Conservation (phyloP, 2,329 filamentous ascomycete genomes). For the Fusarium sambucinum region DNA sequence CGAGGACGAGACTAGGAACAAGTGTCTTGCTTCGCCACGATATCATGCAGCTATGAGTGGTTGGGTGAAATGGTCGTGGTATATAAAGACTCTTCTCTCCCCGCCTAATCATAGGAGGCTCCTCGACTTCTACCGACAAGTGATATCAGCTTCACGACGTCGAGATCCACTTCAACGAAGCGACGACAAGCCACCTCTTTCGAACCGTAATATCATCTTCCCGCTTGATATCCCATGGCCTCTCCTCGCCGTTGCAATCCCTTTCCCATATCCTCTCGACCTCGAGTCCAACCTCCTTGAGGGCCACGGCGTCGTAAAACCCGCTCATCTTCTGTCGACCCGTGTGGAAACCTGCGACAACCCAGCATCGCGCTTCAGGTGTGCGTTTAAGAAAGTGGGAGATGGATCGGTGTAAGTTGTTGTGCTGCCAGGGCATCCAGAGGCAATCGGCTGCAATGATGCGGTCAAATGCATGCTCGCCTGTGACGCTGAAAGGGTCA, state of each 20-base stretch:
- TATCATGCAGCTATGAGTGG: background rate
- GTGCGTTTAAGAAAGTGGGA: constrained; percentile 67
- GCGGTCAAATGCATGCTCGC: constrained; percentile 64
- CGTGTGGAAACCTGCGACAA: constrained; percentile 80
- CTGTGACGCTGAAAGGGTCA: constrained; percentile 48
- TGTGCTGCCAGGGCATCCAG: constrained; percentile 81
- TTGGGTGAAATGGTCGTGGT: constrained; percentile 3
- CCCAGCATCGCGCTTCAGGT: constrained; percentile 65
- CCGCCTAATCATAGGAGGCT: background rate
- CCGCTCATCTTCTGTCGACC: constrained; percentile 73
- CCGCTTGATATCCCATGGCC: constrained; percentile 71
- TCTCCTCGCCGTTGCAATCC: constrained; percentile 72
- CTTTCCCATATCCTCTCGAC: constrained; percentile 76
- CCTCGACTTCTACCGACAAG: background rate
- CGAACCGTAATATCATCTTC: constrained; percentile 72
- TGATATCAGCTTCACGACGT: constrained; percentile 26
- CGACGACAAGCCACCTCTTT: constrained; percentile 79
- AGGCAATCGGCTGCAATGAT: constrained; percentile 79
- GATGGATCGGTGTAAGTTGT: constrained; percentile 72
- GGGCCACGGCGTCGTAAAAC: constrained; percentile 68
- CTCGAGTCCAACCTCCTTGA: constrained; percentile 65
- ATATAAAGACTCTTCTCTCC: constrained; percentile 20
- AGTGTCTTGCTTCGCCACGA: constrained; percentile 30
- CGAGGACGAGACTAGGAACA: background rate
- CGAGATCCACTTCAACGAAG: constrained; percentile 59